Percentiles rank a stretch among this genome's conserved stretches.
phyloP scores from a whole-genome alignment of 805 yeast genomes.

The Kluyveromyces siamensis region DNA sequence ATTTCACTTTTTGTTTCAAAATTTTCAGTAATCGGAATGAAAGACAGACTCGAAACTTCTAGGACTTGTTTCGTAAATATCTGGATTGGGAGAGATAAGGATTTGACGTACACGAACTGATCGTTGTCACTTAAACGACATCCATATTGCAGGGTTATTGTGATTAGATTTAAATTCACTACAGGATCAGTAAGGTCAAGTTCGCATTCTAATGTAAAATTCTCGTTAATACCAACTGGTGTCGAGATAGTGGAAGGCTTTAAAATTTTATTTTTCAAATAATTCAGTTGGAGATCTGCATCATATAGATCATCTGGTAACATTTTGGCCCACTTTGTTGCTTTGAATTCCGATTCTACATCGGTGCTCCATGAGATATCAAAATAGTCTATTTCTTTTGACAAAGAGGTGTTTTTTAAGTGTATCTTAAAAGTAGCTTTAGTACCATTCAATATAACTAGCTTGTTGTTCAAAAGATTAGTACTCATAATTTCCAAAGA shows the following conservation, averaged over 20 bases:
- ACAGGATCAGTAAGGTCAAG: slow-evolving; percentile 18
- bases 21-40: slow-evolving; percentile 45
- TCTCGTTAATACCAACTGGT: slow-evolving; percentile 17
- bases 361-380: slow-evolving; percentile 16
- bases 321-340: slow-evolving; percentile 23
- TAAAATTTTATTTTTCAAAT: slow-evolving; percentile 16
- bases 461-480: neutral
- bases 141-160: slow-evolving; percentile 23
- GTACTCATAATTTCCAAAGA: neutral
- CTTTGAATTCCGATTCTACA: slow-evolving; percentile 16
- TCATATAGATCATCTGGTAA: slow-evolving; percentile 21
- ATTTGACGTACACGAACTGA: slow-evolving; percentile 15
- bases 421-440: slow-evolving; percentile 12
- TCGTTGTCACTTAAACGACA: slow-evolving; percentile 9
- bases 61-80: slow-evolving; percentile 44
- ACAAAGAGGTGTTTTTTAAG: slow-evolving; percentile 21
- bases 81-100: slow-evolving; percentile 18
- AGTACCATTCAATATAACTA: slow-evolving; percentile 27
- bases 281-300: slow-evolving; percentile 18
- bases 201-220: slow-evolving; percentile 15
- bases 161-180: slow-evolving; percentile 15
- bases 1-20: slow-evolving; percentile 16
- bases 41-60: slow-evolving; percentile 62
- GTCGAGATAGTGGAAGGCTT: slow-evolving; percentile 12
- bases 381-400: slow-evolving; percentile 18